phyloP scores from a whole-genome alignment of 2,329 filamentous ascomycete genomes.

The Aspergillus fischeri region DNA sequence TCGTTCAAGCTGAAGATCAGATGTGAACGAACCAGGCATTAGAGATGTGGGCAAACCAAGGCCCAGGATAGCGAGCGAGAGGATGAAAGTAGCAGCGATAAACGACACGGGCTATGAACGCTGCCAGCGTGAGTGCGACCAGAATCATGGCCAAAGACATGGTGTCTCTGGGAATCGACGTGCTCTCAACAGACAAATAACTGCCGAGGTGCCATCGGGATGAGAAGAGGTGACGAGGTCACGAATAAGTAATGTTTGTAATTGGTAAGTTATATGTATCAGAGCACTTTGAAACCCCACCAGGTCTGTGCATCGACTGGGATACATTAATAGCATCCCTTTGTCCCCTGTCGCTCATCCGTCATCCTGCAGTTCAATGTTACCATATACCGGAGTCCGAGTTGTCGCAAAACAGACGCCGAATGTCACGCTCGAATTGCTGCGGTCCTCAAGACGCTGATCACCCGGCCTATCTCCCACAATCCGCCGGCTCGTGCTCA shows the following conservation, averaged over 20 bases:
- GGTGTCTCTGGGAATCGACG: too few species aligned
- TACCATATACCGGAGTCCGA: too few species aligned
- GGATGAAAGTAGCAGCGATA: slow-evolving; percentile 45
- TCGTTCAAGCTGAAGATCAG: too few species aligned
- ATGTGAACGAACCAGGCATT: slow-evolving; percentile 11
- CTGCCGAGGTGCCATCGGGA: not conserved
- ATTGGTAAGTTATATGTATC: not conserved
- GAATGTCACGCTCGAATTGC: too few species aligned
- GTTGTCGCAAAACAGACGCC: too few species aligned
- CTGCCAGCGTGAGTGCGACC: not conserved
- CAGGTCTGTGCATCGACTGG: not conserved
- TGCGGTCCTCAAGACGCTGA: not conserved
- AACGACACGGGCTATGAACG: slow-evolving; percentile 3
- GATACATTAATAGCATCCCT: too few species aligned
- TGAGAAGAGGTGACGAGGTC: not conserved
- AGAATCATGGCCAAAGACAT: not conserved
- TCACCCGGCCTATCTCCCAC: not conserved
- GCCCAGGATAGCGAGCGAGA: slow-evolving; percentile 62
- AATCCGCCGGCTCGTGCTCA: slow-evolving; percentile 10
- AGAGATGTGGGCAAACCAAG: slow-evolving; percentile 47
- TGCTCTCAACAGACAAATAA: not conserved
- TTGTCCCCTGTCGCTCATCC: too few species aligned
- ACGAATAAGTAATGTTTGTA: not conserved
- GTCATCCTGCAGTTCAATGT: too few species aligned
- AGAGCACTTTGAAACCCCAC: not conserved